Evolutionary conservation across 768 basidiomycete species (phyloP).

Genomic region (Boletus speciosus): DNA sequence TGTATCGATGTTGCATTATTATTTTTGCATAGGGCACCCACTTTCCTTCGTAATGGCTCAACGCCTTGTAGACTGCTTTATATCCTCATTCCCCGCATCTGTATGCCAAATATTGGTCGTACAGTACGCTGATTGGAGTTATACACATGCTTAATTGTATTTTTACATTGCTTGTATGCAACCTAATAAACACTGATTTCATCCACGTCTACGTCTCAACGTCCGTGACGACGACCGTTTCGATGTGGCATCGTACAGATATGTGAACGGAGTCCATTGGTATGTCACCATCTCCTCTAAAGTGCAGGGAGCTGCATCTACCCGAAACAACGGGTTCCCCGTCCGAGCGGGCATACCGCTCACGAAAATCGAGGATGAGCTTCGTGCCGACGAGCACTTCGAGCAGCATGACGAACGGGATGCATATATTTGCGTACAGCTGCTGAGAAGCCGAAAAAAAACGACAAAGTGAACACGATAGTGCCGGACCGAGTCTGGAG

Average conservation of each 20-base stretch:
- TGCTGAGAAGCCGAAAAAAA: slow-evolving; percentile 9
- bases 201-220: not conserved
- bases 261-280: slow-evolving; percentile 1
- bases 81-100: slow-evolving; percentile 12
- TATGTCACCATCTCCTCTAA: slow-evolving; percentile 2
- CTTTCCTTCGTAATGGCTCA: slow-evolving; percentile 5
- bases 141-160: slow-evolving; percentile 14
- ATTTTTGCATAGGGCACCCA: slow-evolving; percentile 2
- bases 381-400: slow-evolving; percentile 30
- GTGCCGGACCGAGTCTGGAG: too few species aligned
- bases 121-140: slow-evolving; percentile 1
- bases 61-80: not conserved
- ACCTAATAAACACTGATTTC: slow-evolving; percentile 6
- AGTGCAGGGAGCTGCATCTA: slow-evolving; percentile 15
- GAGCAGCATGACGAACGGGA: slow-evolving; percentile 31
- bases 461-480: not conserved
- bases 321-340: slow-evolving; percentile 4
- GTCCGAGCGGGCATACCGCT: slow-evolving; percentile 23
- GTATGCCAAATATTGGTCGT: slow-evolving; percentile 6
- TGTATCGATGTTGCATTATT: slow-evolving; percentile 18
- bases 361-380: slow-evolving; percentile 32
- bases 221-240: slow-evolving; percentile 18
- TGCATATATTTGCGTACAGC: slow-evolving; percentile 28
- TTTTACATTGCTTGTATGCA: slow-evolving; percentile 9
- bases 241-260: slow-evolving; percentile 14